Base-by-base conservation (phyloP, 164 flowering plant species). In the Magnolia changhungtana region DNA sequence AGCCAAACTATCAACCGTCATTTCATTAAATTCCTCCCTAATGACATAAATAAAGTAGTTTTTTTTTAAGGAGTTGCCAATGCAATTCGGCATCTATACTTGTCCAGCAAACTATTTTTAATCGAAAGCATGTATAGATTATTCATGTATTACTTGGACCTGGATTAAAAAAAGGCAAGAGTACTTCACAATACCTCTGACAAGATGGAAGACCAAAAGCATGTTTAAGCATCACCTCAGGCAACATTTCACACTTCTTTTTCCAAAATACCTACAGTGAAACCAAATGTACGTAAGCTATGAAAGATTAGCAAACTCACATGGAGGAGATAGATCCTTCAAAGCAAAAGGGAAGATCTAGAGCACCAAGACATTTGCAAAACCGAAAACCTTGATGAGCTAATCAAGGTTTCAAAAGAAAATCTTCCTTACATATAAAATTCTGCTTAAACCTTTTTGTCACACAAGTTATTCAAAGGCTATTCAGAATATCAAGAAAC, bases 191-290 rank as follows among this genome's bases (percentile, higher is more conserved):
- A 63, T 81, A 86, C 89, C 84, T 85, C 69, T 59, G 61, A 81
- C 74, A 79, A 71, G 89, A 88, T 80, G 87, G 89, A 80, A 91
- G 85, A 71, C 82, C 80, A 76, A 80, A 85, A 73, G 87, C 87
- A 79, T 81, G 63, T 77, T 85, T 89, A n/a, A 83, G 76, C 78
- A 87, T 76, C 64, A 24, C 69, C 61, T 87, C 87, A 21, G 78
- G 77, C 67, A 84, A 74, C 23, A 75, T 59, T 70, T 67, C 86
- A 85, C 74, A 72, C 58, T 79, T 80, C 55, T 81, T 88, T 23
- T 50, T 73, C 79, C 80, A 74, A 18, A 84, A 79, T 6, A 73
- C 77, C 88, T 89, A 81, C 72, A 83, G 58, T 21, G 69, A 18
- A 13, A 66, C 63, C 2, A 4, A 23, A 75, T 37, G 24, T 49